Base-by-base conservation (phyloP, 2,329 filamentous ascomycete species). In the Coniosporium uncinatum region DNA sequence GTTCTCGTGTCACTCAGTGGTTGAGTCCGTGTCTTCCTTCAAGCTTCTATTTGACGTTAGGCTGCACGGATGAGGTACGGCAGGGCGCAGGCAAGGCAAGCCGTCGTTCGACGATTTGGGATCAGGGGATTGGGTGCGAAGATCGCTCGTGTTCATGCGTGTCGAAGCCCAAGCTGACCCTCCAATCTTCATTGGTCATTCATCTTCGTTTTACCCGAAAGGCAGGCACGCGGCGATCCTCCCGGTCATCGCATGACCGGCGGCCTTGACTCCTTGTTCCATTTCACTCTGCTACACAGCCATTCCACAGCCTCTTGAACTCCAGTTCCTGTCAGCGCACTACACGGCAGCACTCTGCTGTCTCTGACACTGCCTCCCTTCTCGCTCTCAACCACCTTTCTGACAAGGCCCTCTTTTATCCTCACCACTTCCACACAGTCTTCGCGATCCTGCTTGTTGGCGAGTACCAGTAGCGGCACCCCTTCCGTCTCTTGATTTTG, bases 241-340 rank as follows among this genome's bases (percentile, higher is more conserved):
- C n/a, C n/a, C n/a, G n/a, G n/a, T 77, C 73, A 97, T 67, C 89
- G 78, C 90, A 96, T 95, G 40, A 95, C 82, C 2, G 93, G 93
- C 47, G 91, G 90, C 46, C 93, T 76, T 4, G 81, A 83, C 63
- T 96, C 91, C 67, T 93, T 95, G 61, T 97, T 97, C 88, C 93
- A 97, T 63, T 88, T 89, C 21, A 97, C 88, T 46, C 93, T 75
- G 51, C 83, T 91, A 58, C 88, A 81, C 44, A 98, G 72, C 93
- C 93, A 98, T 57, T 97, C 93, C n/a, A 98, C 85, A 1, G 93
- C 91, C 69, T 97, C 93, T 55, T 80, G 81, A 3, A 98, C 93
- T 3, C 93, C 93, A 14, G 75, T 76, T 39, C 69, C 87, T 5
- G 84, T 91, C 57, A 98, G 67, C n/a, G 93, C 93, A 59, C 87